Conservation (phyloP, 2,329 filamentous ascomycete genomes). For the Nannizziopsis barbatae region DNA sequence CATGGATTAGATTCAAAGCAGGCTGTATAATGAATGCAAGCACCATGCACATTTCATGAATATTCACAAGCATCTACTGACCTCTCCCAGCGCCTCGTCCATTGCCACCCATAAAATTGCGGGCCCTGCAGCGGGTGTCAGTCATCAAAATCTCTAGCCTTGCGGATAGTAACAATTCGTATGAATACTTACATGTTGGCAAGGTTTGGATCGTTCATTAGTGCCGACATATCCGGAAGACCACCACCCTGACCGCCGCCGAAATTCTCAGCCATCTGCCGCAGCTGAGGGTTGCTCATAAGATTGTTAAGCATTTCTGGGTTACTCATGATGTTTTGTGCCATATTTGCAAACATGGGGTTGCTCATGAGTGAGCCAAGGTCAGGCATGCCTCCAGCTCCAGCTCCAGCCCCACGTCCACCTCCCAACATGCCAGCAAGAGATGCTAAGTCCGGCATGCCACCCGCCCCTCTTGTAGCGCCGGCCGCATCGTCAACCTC, state of each 20-base stretch:
- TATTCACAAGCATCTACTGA: background rate
- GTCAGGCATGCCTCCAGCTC: conserved; percentile 75
- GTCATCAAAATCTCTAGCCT: conserved; percentile 3
- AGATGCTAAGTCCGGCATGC: conserved; percentile 59
- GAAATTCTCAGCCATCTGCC: conserved; percentile 77
- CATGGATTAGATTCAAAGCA: no score
- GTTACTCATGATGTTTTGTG: conserved; percentile 94
- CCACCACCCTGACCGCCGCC: conserved; percentile 56
- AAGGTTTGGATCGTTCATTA: conserved; percentile 89
- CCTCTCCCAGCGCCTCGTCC: conserved; percentile 17
- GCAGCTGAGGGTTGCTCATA: conserved; percentile 84
- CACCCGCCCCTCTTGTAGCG: conserved; percentile 35
- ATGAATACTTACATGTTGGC: conserved; percentile 69
- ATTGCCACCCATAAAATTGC: conserved; percentile 55
- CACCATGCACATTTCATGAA: no score
- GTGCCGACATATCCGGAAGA: conserved; percentile 71
- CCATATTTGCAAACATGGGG: conserved; percentile 97
- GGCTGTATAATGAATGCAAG: no score
- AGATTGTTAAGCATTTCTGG: conserved; percentile 82
- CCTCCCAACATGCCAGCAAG: conserved; percentile 64
- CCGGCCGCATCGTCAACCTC: conserved; percentile 42
- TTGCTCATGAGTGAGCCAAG: conserved; percentile 83
- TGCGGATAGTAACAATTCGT: background rate
- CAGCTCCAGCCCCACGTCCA: conserved; percentile 44
- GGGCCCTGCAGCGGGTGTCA: conserved; percentile 40